phyloP scores from a whole-genome alignment of 352 stramenopile species.

The Globisporangium ultimum region DNA sequence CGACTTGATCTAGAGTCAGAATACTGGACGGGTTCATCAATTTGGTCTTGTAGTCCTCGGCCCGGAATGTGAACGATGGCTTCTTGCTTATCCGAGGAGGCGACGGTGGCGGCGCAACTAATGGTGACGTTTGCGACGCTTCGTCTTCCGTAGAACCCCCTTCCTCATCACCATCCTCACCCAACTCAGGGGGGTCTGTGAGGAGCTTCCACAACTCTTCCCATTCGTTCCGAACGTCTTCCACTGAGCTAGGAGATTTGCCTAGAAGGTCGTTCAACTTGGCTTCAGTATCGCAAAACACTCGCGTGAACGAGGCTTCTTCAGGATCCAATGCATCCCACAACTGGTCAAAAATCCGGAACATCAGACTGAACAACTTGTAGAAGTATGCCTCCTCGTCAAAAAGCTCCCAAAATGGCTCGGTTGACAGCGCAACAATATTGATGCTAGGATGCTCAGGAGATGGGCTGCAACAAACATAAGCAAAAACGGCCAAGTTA shows the following conservation, averaged over 20 bases:
- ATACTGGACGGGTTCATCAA: conserved; percentile 71
- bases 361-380: conserved; percentile 75
- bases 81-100: conserved; percentile 41
- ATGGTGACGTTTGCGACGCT: conserved; percentile 14
- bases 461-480: conserved; percentile 28
- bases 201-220: conserved; percentile 37
- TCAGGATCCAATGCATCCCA: conserved; percentile 61
- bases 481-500: background rate
- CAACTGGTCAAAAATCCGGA: conserved; percentile 72
- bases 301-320: conserved; percentile 71
- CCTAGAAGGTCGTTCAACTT: conserved; percentile 71
- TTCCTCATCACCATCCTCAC: conserved; percentile 26
- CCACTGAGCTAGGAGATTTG: conserved; percentile 48
- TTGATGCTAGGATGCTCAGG: conserved; percentile 65
- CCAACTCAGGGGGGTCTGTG: conserved; percentile 8
- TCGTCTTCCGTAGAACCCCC: conserved; percentile 31
- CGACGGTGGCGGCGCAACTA: conserved; percentile 18
- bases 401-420: conserved; percentile 84
- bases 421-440: conserved; percentile 68
- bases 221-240: conserved; percentile 69
- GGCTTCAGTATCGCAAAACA: conserved; percentile 73
- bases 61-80: conserved; percentile 49
- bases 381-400: conserved; percentile 77
- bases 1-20: conserved; percentile 63
- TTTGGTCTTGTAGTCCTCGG: conserved; percentile 74